Conservation (phyloP, 257 asterid species). For the Perilla frutescens region DNA sequence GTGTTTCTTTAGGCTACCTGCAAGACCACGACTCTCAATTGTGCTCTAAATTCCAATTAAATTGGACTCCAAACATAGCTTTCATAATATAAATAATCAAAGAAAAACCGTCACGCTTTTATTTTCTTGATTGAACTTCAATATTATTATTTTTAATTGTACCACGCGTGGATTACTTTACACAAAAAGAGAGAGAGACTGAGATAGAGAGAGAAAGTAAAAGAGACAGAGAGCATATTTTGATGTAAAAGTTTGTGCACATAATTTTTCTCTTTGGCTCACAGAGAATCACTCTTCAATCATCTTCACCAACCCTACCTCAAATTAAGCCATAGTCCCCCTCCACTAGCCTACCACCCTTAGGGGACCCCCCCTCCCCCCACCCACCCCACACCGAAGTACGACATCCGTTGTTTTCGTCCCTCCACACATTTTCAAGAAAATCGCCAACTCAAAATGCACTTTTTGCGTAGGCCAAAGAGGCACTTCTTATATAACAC, state of each 20-base stretch:
- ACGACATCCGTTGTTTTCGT: conserved; percentile 31
- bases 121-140: neutral
- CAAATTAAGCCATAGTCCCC: conserved; percentile 34
- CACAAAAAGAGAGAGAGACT: neutral
- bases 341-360: conserved; percentile 37
- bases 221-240: conserved; percentile 41
- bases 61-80: too few species aligned
- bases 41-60: too few species aligned
- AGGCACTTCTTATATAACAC: neutral
- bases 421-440: neutral
- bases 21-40: too few species aligned
- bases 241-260: conserved; percentile 33
- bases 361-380: neutral
- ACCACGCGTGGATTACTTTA: conserved; percentile 30
- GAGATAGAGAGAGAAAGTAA: conserved; percentile 21
- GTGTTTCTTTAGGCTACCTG: too few species aligned
- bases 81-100: too few species aligned
- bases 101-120: too few species aligned
- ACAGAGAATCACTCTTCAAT: conserved; percentile 38
- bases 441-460: conserved; percentile 19
- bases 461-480: conserved; percentile 18
- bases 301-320: conserved; percentile 38
- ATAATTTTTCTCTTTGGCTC: conserved; percentile 5
- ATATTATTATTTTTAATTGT: too few species aligned
- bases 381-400: too few species aligned